Evolutionary conservation across 371 early-diverging fungal species (phyloP).

Genomic region (Chytridium lagenaria): DNA sequence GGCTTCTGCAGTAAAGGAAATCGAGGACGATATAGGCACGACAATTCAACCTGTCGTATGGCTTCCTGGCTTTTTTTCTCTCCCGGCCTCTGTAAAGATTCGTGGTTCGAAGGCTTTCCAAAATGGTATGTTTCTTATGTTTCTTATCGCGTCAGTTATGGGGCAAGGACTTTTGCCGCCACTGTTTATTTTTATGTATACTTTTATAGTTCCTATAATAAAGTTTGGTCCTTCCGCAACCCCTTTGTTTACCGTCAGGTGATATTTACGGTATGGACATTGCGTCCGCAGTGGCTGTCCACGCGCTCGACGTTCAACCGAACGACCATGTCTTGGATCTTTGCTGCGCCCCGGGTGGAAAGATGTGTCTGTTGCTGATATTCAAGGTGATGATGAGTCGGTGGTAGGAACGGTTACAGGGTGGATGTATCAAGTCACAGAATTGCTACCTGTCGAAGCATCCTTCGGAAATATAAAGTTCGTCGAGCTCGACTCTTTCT

Average conservation of each 20-base stretch:
- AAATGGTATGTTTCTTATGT: conserved; percentile 14
- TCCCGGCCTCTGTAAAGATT: conserved; percentile 11
- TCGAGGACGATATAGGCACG: not conserved
- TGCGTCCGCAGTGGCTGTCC: conserved; percentile 77
- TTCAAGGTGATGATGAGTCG: conserved; percentile 46
- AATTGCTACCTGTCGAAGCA: conserved; percentile 69
- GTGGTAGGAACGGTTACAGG: conserved; percentile 80
- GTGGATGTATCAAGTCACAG: conserved; percentile 85
- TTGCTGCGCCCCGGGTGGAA: conserved; percentile 79
- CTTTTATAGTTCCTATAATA: too few species aligned
- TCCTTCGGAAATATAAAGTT: conserved; percentile 71
- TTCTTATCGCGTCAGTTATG: not conserved
- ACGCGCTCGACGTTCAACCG: conserved; percentile 65
- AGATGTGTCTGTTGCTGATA: conserved; percentile 81
- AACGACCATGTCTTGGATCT: conserved; percentile 80
- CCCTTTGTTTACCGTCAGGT: not conserved
- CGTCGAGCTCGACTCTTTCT: conserved; percentile 52
- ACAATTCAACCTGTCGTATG: conserved; percentile 8
- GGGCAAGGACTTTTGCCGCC: too few species aligned
- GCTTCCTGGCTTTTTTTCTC: conserved; percentile 22
- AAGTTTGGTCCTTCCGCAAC: not conserved
- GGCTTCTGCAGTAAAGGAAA: not conserved
- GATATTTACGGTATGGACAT: conserved; percentile 86
- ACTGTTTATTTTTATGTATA: too few species aligned
- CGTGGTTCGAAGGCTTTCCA: conserved; percentile 6